Evolutionary conservation across 176 grass and related monocot species (phyloP), one percentile per base, ranked within the genome.

Genomic region (Phoenix roebelenii): DNA sequence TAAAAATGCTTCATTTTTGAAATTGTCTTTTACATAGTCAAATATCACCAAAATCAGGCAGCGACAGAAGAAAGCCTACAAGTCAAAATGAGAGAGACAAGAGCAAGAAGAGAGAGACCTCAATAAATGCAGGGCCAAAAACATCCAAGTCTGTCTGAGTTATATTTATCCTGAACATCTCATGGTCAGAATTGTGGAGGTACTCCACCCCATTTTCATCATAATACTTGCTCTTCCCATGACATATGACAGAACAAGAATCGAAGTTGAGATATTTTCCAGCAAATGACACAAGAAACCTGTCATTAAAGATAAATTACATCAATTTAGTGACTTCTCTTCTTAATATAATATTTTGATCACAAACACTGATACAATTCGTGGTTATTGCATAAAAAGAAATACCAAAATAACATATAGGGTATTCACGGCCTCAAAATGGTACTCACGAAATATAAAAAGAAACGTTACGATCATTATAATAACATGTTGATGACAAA

Each of bases 201-300:
- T 55, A 35, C 29, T 55, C 73, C 16, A 3, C 51, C 20, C 72
- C 78, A 70, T 57, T 72, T 72, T 57, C 58, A 65, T 74, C 20
- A 24, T 48, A 35, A 64, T 28, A 24, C 24, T 67, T 28, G 30
- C 39, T 48, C 20, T 57, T 69, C 44, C 63, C 77, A 58, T 17
- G 49, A 63, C 65, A 73, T 16, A 23, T 39, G 60, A 90, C 57
- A 75, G 60, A 65, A 52, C 16, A 55, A 52, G 77, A 88, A 61
- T 87, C 67, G 65, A 83, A 75, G 59, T 88, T 78, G 73, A 98
- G 57, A 77, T 98, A 98, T 48, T 92, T 76, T 61, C 84, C 93
- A 83, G 77, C 77, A 85, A 98, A 92, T 22, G 87, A 98, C 49
- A 98, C 52, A 81, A 98, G 73, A 66, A 84, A 98, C 72, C 93